A percentile compares a stretch with the other conserved stretches of the same genome.
Conservation (phyloP, 768 basidiomycete genomes). For the Boletus sp. region DNA sequence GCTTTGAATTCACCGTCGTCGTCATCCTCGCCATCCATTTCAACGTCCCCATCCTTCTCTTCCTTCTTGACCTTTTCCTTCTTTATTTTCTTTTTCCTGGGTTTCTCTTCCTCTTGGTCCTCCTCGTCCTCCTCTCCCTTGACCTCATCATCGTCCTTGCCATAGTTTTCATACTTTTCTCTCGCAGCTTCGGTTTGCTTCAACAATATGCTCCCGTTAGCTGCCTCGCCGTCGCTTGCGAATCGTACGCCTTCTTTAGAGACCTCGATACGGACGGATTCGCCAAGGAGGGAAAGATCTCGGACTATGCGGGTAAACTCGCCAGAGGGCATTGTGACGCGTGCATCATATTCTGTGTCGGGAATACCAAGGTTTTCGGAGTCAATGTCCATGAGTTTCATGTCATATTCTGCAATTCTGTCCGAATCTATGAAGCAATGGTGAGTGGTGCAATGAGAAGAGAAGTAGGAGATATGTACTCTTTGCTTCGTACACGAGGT, state of each 20-base stretch:
- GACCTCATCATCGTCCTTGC: conserved; percentile 42
- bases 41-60: conserved; percentile 41
- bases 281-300: conserved; percentile 87
- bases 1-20: conserved; percentile 42
- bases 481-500: conserved; percentile 86
- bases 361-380: conserved; percentile 93
- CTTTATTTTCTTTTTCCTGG: conserved; percentile 29
- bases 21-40: conserved; percentile 51
- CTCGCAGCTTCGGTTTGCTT: conserved; percentile 65
- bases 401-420: conserved; percentile 95
- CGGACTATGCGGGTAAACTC: conserved; percentile 94
- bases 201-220: conserved; percentile 83
- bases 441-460: background rate
- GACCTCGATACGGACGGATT: conserved; percentile 94
- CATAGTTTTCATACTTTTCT: conserved; percentile 40
- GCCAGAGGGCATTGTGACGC: conserved; percentile 77
- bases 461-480: conserved; percentile 48
- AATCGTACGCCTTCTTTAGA: conserved; percentile 95
- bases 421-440: conserved; percentile 61
- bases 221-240: conserved; percentile 89
- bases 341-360: conserved; percentile 95
- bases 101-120: conserved; percentile 31
- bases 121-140: conserved; percentile 44
- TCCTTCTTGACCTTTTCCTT: conserved; percentile 43
- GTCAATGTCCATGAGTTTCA: conserved; percentile 99